Conservation (phyloP, 2,329 filamentous ascomycete genomes). For the Colletotrichum destructivum region DNA sequence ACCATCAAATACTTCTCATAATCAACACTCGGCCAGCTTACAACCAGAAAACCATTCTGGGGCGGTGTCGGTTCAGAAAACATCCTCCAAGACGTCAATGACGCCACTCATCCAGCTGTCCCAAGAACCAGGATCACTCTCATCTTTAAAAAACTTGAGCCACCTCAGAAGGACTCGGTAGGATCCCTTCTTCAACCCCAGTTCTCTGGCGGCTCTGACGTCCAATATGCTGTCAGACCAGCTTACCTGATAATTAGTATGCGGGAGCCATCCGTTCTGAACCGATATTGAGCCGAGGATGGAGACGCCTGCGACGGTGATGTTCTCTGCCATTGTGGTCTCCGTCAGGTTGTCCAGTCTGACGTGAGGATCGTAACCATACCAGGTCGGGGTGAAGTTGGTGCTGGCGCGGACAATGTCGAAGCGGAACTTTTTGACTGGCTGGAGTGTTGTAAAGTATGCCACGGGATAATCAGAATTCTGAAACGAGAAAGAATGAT, state of each 20-base stretch:
- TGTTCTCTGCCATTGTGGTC: conserved; percentile 1
- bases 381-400: conserved; percentile 27
- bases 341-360: conserved; percentile 26
- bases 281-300: conserved; percentile 15
- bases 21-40: too few species aligned
- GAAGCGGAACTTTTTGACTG: conserved; percentile 19
- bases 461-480: conserved; percentile 27
- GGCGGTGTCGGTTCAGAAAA: conserved; percentile 13
- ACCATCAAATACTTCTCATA: too few species aligned
- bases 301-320: conserved; percentile 2
- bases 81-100: conserved; percentile 28
- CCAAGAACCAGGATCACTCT: conserved; percentile 31
- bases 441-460: conserved; percentile 21
- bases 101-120: conserved; percentile 36
- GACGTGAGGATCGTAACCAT: conserved; percentile 18
- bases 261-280: conserved; percentile 23
- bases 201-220: not conserved
- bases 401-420: conserved; percentile 29
- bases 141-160: conserved; percentile 39
- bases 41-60: not conserved
- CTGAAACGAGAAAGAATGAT: conserved; percentile 16
- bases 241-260: conserved; percentile 13
- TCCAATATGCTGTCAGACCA: conserved; percentile 34
- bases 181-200: conserved; percentile 40
- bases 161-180: conserved; percentile 45